These are phyloP conservation scores for Wickerhamia fluorescens DNA, from an alignment of 805 yeast genomes.

Conservation along the genomic window DNA sequence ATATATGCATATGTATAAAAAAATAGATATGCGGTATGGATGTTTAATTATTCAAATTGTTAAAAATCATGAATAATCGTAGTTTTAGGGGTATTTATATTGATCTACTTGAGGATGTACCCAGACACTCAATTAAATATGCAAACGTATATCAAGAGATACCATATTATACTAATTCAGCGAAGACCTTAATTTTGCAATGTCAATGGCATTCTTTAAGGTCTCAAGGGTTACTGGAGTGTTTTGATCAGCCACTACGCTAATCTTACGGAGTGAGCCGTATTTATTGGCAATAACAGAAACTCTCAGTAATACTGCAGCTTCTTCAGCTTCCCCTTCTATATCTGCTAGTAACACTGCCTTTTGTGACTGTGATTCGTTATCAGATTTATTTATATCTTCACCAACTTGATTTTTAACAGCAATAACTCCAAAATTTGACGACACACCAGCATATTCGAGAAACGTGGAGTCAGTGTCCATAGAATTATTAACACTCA, in stretches of 20 bases:
- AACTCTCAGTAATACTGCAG: constrained; percentile 47
- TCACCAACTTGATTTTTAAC: constrained; percentile 29
- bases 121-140: no score
- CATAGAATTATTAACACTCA: constrained; percentile 1
- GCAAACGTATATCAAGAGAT: background rate
- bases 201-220: constrained; percentile 39
- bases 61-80: no score
- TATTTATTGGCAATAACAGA: constrained; percentile 31
- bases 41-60: no score
- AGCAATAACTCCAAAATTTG: constrained; percentile 55
- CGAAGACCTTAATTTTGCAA: constrained; percentile 45
- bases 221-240: constrained; percentile 40
- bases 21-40: no score
- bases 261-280: constrained; percentile 8
- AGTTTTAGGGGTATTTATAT: no score
- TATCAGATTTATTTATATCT: constrained; percentile 26
- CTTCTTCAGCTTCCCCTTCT: constrained; percentile 82
- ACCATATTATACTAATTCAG: background rate
- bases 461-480: constrained; percentile 1
- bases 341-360: constrained; percentile 59
- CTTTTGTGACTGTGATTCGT: constrained; percentile 7
- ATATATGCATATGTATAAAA: no score
- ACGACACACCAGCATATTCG: constrained; percentile 31
- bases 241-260: constrained; percentile 32
- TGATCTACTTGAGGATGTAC: no score